phyloP scores from a whole-genome alignment of 2,329 filamentous ascomycete genomes.

The Alternaria arborescens region DNA sequence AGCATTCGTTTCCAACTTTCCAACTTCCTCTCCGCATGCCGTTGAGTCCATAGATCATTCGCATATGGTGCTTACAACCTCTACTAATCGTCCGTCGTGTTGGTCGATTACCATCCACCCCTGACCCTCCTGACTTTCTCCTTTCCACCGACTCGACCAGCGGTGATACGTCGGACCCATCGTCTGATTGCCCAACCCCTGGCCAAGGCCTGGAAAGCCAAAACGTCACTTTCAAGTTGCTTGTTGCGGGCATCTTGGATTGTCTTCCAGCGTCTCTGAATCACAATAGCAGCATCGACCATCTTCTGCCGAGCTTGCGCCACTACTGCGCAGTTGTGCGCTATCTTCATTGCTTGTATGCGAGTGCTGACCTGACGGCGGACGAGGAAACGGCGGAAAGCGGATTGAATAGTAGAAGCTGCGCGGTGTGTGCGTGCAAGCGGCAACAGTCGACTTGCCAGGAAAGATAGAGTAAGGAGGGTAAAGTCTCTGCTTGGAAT shows the following conservation, averaged over 20 bases:
- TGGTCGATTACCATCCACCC: slow-evolving; percentile 45
- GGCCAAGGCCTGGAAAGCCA: slow-evolving; percentile 55
- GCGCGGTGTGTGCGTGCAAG: slow-evolving; percentile 60
- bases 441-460: slow-evolving; percentile 66
- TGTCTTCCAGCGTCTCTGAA: slow-evolving; percentile 57
- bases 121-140: slow-evolving; percentile 47
- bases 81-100: neutral
- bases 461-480: slow-evolving; percentile 65
- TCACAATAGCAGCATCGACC: slow-evolving; percentile 51
- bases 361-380: slow-evolving; percentile 44
- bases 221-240: slow-evolving; percentile 50
- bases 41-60: neutral
- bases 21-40: neutral
- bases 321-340: slow-evolving; percentile 58
- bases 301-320: slow-evolving; percentile 56
- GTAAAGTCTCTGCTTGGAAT: slow-evolving; percentile 65
- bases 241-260: slow-evolving; percentile 49
- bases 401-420: slow-evolving; percentile 61
- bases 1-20: neutral
- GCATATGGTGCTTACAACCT: neutral
- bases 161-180: slow-evolving; percentile 37
- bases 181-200: slow-evolving; percentile 53
- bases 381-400: slow-evolving; percentile 55
- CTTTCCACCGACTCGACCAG: slow-evolving; percentile 40
- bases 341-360: slow-evolving; percentile 53